These are phyloP conservation scores for Trapa bicornis DNA, from an alignment of 345 rosid genomes.

Conservation along the genomic window DNA sequence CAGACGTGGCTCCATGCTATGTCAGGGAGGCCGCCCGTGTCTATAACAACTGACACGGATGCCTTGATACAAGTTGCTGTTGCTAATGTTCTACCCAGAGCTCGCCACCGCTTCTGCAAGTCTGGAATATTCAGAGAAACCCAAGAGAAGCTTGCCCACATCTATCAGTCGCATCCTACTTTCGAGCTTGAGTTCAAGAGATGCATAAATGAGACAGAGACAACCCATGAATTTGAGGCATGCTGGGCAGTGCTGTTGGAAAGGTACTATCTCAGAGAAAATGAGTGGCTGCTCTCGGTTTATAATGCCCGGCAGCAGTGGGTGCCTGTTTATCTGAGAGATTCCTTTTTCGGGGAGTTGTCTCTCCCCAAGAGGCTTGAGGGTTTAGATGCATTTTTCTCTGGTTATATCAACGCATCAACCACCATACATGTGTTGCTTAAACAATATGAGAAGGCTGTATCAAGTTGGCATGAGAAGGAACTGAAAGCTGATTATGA, in stretches of 20 bases:
- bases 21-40: slow-evolving; percentile 48
- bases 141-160: slow-evolving; percentile 44
- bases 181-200: slow-evolving; percentile 52
- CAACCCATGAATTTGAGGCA: slow-evolving; percentile 52
- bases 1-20: slow-evolving; percentile 69
- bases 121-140: slow-evolving; percentile 46
- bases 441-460: slow-evolving; percentile 57
- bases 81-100: slow-evolving; percentile 38
- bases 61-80: slow-evolving; percentile 44
- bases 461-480: slow-evolving; percentile 52
- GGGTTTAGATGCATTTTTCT: slow-evolving; percentile 37
- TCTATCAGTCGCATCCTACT: slow-evolving; percentile 43
- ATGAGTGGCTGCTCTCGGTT: slow-evolving; percentile 59
- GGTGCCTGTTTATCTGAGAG: slow-evolving; percentile 57
- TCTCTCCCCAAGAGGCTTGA: slow-evolving; percentile 23
- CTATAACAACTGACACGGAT: slow-evolving; percentile 64
- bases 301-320: slow-evolving; percentile 57
- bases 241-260: slow-evolving; percentile 43
- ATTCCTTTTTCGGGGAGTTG: slow-evolving; percentile 54
- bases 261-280: slow-evolving; percentile 40
- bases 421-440: slow-evolving; percentile 41
- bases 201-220: slow-evolving; percentile 40
- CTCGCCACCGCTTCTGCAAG: slow-evolving; percentile 48
- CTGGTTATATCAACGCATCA: slow-evolving; percentile 45
- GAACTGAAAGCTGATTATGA: slow-evolving; percentile 71